Percentiles rank a stretch among this genome's conserved stretches.
phyloP scores from a whole-genome alignment of 106 monocot species.

The Acorus calamus region DNA sequence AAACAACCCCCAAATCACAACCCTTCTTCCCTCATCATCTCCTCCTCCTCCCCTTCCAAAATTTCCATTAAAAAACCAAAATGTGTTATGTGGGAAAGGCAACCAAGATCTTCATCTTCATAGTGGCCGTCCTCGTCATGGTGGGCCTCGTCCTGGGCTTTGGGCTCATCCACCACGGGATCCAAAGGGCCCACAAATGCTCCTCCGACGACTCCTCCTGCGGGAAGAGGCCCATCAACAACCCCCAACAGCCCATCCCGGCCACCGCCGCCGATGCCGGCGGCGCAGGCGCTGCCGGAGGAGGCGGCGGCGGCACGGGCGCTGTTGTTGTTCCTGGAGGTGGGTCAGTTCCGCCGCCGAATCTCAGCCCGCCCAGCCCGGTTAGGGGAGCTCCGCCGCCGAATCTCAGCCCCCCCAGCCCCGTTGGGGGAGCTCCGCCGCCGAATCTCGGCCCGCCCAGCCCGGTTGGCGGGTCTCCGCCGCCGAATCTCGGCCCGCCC shows the following conservation, averaged over 20 bases:
- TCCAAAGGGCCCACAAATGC: background rate
- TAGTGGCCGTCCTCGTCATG: constrained; percentile 27
- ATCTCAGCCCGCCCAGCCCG: constrained; percentile 4
- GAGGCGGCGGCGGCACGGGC: background rate
- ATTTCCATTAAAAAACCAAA: background rate
- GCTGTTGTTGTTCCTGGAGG: background rate
- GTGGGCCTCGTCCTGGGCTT: constrained; percentile 49
- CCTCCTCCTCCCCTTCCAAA: too few relatives aligned
- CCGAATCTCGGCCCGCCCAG: too few relatives aligned
- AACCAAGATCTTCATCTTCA: constrained; percentile 86
- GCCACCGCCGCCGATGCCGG: constrained; percentile 1
- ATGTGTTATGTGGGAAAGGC: constrained; percentile 88
- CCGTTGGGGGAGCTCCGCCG: background rate
- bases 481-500: background rate
- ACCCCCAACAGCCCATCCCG: constrained; percentile 9
- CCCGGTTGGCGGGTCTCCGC: background rate
- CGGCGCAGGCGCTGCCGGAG: constrained; percentile 5
- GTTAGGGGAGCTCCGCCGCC: background rate
- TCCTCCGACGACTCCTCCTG: background rate
- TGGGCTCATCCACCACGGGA: constrained; percentile 41
- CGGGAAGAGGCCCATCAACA: background rate
- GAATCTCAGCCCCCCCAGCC: constrained; percentile 1
- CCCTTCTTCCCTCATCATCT: too few relatives aligned
- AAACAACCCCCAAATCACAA: too few relatives aligned
- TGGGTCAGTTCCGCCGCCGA: background rate